Percentiles rank a stretch among this genome's conserved stretches.
phyloP scores from a whole-genome alignment of 202 grass and related monocot genomes.

The Setaria italica region DNA sequence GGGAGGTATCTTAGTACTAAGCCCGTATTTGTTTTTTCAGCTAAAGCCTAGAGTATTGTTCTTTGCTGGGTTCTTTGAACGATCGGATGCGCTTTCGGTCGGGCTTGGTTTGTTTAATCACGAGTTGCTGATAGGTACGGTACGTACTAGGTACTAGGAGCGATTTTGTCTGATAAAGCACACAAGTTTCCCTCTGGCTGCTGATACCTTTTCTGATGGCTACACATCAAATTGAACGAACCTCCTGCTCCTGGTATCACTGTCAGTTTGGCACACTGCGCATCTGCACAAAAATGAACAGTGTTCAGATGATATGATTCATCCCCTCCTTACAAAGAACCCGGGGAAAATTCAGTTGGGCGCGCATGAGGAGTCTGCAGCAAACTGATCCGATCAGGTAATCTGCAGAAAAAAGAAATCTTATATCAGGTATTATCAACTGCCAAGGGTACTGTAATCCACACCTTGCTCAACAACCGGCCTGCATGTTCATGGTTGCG shows the following conservation, averaged over 20 bases:
- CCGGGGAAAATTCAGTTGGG: no score
- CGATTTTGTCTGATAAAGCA: neutral
- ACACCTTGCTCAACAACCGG: neutral
- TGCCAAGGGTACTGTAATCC: no score
- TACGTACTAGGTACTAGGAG: neutral
- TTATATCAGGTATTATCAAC: no score
- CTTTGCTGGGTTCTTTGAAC: constrained; percentile 23
- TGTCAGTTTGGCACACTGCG: neutral
- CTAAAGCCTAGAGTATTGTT: neutral
- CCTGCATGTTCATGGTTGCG: neutral
- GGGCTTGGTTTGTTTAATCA: neutral
- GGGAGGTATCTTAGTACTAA: neutral
- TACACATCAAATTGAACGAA: neutral
- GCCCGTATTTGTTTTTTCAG: neutral
- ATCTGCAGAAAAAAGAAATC: no score
- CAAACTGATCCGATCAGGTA: no score
- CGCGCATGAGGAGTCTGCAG: no score
- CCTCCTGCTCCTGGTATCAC: neutral
- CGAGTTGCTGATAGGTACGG: neutral
- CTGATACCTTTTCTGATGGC: neutral
- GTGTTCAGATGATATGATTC: neutral
- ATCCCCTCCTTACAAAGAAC: neutral
- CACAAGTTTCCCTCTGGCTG: neutral
- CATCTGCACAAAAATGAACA: neutral
- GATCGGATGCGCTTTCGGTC: neutral